Evolutionary conservation across 345 rosid genomes (phyloP).

Genomic region (Eutrema heterophyllum): DNA sequence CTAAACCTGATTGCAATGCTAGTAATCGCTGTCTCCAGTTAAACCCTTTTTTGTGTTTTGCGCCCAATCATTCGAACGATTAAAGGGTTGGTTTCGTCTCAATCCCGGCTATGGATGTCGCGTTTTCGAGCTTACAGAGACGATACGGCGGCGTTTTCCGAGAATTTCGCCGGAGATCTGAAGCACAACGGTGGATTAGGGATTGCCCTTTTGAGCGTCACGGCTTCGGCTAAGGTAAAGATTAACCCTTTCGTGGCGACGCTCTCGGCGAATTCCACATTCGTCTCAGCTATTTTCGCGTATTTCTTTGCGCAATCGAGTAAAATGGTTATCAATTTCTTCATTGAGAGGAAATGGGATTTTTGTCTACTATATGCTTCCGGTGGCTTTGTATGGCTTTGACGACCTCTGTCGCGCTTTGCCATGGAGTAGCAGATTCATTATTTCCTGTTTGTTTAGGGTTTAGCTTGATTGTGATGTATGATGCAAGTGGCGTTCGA

Average conservation of each 20-base stretch:
- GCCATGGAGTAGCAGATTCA: no score
- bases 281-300: constrained; percentile 71
- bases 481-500: constrained; percentile 90
- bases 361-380: constrained; percentile 63
- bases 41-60: constrained; percentile 34
- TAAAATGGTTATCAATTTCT: constrained; percentile 74
- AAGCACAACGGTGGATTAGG: constrained; percentile 56
- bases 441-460: no score
- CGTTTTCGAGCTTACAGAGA: constrained; percentile 34
- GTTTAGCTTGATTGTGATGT: constrained; percentile 90
- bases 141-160: constrained; percentile 37
- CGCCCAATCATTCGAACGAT: constrained; percentile 41
- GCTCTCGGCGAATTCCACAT: constrained; percentile 80
- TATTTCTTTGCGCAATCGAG: constrained; percentile 71
- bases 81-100: constrained; percentile 42
- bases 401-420: no score
- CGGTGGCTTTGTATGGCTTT: constrained; percentile 90
- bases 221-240: constrained; percentile 60
- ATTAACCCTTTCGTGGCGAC: constrained; percentile 79
- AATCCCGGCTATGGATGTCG: constrained; percentile 47
- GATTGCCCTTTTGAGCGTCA: constrained; percentile 58
- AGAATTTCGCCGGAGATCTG: constrained; percentile 25
- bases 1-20: neutral
- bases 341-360: constrained; percentile 88
- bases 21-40: neutral